Conservation (phyloP, 2,329 filamentous ascomycete species). For the Clarireedia sp. region DNA sequence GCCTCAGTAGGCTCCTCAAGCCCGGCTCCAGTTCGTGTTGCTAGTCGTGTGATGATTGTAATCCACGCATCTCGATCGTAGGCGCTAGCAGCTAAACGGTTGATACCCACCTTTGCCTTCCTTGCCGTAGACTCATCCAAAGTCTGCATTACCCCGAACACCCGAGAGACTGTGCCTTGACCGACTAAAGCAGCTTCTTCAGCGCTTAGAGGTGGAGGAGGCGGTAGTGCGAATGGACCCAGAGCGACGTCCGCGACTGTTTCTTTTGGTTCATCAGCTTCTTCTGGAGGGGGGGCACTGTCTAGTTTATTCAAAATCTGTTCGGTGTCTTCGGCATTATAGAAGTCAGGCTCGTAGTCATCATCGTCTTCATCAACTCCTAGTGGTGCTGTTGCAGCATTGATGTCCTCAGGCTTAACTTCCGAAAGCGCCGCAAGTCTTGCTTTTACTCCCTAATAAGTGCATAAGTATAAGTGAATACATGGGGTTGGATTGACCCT, state of each 20-base stretch:
- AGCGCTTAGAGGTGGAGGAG: slow-evolving; percentile 64
- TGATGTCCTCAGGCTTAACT: slow-evolving; percentile 31
- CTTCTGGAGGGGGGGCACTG: slow-evolving; percentile 53
- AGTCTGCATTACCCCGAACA: slow-evolving; percentile 69
- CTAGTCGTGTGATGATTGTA: slow-evolving; percentile 75
- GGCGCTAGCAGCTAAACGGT: slow-evolving; percentile 72
- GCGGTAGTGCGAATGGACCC: slow-evolving; percentile 71
- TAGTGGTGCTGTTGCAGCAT: slow-evolving; percentile 51
- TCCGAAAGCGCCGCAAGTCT: slow-evolving; percentile 33
- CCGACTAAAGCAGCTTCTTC: slow-evolving; percentile 68
- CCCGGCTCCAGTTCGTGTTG: slow-evolving; percentile 67
- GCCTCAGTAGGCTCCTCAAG: slow-evolving; percentile 47
- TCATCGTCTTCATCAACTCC: slow-evolving; percentile 75
- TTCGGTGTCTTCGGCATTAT: slow-evolving; percentile 62
- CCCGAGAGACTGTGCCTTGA: slow-evolving; percentile 63
- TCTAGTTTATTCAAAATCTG: slow-evolving; percentile 74
- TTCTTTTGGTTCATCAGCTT: slow-evolving; percentile 32
- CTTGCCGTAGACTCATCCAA: slow-evolving; percentile 57
- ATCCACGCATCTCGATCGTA: slow-evolving; percentile 88
- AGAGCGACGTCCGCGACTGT: slow-evolving; percentile 41
- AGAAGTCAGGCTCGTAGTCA: slow-evolving; percentile 86
- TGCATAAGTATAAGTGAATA: slow-evolving; percentile 1
- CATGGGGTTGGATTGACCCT: slow-evolving; percentile 25
- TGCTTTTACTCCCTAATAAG: slow-evolving; percentile 41
- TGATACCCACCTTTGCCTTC: slow-evolving; percentile 66